Percentiles rank a stretch among this genome's conserved stretches.
Conservation (phyloP, 345 rosid species). For the Eutrema japonicum region DNA sequence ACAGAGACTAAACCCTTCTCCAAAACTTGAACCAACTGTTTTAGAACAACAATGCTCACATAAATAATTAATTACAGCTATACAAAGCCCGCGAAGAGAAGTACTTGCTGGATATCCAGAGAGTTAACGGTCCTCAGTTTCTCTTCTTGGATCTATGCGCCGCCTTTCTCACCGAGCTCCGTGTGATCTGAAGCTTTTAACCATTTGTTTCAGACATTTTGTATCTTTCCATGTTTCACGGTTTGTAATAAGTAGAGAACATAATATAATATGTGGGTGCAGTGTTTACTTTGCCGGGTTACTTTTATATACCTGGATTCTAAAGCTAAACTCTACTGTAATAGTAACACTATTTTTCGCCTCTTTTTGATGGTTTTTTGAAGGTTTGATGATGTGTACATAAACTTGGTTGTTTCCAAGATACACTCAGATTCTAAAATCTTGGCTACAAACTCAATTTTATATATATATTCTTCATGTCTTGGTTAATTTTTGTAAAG, state of each 20-base stretch:
- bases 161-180: conserved; percentile 82
- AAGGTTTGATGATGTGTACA: conserved; percentile 35
- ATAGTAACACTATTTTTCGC: neutral
- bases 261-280: conserved; percentile 30
- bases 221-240: neutral
- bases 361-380: conserved; percentile 20
- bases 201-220: conserved; percentile 23
- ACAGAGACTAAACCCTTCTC: conserved; percentile 16
- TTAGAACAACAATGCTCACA: neutral
- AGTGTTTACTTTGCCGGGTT: conserved; percentile 39
- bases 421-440: conserved; percentile 16
- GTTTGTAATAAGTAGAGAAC: conserved; percentile 39
- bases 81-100: conserved; percentile 88
- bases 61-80: conserved; percentile 52
- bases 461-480: neutral
- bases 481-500: neutral
- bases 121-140: conserved; percentile 85
- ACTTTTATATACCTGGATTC: conserved; percentile 43
- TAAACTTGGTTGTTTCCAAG: conserved; percentile 12
- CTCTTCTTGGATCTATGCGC: conserved; percentile 95
- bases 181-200: conserved; percentile 55
- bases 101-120: conserved; percentile 84
- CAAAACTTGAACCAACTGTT: conserved; percentile 12
- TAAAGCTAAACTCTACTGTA: conserved; percentile 41
- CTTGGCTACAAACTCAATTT: neutral